Evolutionary conservation across 768 basidiomycete species (phyloP), one percentile per base, ranked within the genome.

Genomic region (Rhizopogon vulgaris): DNA sequence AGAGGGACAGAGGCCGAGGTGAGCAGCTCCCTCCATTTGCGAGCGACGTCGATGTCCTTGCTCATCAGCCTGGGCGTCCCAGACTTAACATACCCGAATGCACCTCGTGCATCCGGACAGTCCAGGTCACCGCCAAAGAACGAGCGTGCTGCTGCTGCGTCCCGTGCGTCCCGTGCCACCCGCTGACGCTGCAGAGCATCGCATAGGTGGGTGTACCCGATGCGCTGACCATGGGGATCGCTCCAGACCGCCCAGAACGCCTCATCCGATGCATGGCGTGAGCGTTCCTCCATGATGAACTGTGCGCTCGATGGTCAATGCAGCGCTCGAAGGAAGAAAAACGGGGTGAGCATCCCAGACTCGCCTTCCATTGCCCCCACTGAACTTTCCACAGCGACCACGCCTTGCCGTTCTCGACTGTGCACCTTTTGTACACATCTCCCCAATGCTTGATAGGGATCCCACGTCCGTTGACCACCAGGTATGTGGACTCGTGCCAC

Each of bases 181-280:
- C 51, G 51, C 9, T 30, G n/a, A 7, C n/a, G 22, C 17, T 46
- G 38, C 0, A 60, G 40, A 22, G 6, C 3, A 40, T 49, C 50
- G 17, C 57, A 42, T 32, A 60, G 52, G 4, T 15, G 25, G 12
- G 56, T 48, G 24, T 53, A 53, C 3, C 27, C 38, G 6, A 53
- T 32, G 2, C 30, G 50, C 32, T 53, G 15, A 7, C 59, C 59
- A 18, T 41, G 34, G 2, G 32, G 37, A 36, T 54, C 47, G 17
- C 42, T 54, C 48, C 50, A 56, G 12, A 22, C 38, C 6, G 7
- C 18, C 59, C 56, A 60, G 48, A 60, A 60, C 17, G 47, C 52
- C 0, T 49, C 42, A 1, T 50, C 52, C 10, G 52, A 49, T 4
- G 43, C 32, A 38, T 41, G 43, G 11, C 17, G 30, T 27, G 52